Conservation (phyloP, 2,329 filamentous ascomycete species). For the Pseudogymnoascus sp. region DNA sequence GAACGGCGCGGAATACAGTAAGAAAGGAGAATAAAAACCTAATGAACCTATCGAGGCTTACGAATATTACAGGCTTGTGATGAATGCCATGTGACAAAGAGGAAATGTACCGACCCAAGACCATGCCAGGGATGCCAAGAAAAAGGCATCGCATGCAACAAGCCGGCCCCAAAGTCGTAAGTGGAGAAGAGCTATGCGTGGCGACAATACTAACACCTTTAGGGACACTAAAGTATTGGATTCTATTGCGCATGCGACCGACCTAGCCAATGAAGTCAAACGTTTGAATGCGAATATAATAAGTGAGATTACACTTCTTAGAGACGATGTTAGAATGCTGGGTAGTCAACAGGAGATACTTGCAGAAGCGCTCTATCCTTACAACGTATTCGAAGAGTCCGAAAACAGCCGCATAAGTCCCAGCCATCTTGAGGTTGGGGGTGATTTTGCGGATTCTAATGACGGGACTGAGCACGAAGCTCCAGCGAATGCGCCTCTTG, state of each 20-base stretch:
- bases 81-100: constrained; percentile 77
- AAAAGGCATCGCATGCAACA: constrained; percentile 73
- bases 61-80: constrained; percentile 85
- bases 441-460: constrained; percentile 32
- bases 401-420: background rate
- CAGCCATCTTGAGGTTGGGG: constrained; percentile 13
- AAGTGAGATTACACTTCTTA: background rate
- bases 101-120: constrained; percentile 82
- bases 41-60: too few species aligned
- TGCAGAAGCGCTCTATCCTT: background rate
- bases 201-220: background rate
- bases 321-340: background rate
- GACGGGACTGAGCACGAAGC: constrained; percentile 21
- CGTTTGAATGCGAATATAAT: background rate
- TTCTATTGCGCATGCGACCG: constrained; percentile 40
- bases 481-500: constrained; percentile 41
- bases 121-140: constrained; percentile 84
- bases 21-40: too few species aligned
- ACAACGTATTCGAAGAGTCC: too few species aligned
- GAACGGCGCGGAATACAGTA: too few species aligned
- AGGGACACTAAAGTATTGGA: constrained; percentile 49
- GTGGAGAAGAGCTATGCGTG: constrained; percentile 36
- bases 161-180: constrained; percentile 86
- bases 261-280: constrained; percentile 23
- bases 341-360: background rate